These are phyloP conservation scores for Cytospora leucostoma DNA, from an alignment of 2,329 filamentous ascomycete genomes.

Conservation along the genomic window DNA sequence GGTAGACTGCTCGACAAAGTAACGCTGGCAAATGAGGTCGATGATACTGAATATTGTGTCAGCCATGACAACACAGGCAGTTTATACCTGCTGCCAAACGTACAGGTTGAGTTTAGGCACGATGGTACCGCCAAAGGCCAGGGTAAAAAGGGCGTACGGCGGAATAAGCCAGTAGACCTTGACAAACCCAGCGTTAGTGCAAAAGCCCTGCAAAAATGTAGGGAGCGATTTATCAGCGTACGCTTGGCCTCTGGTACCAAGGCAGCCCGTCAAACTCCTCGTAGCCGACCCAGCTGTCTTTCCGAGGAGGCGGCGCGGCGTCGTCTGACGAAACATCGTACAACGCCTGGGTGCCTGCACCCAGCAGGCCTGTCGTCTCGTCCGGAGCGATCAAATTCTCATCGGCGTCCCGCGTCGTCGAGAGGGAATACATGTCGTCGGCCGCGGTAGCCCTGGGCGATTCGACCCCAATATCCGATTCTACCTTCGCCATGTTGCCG, in stretches of 20 bases:
- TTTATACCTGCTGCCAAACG: conserved; percentile 31
- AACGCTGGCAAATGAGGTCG: conserved; percentile 78
- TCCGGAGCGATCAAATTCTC: conserved; percentile 19
- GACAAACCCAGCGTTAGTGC: conserved; percentile 33
- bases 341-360: conserved; percentile 32
- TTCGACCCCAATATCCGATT: conserved; percentile 2
- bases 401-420: conserved; percentile 14
- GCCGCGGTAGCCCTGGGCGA: conserved; percentile 4
- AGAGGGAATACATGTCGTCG: conserved; percentile 20
- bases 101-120: conserved; percentile 84
- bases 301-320: conserved; percentile 19
- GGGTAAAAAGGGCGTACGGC: conserved; percentile 77
- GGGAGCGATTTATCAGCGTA: conserved; percentile 57
- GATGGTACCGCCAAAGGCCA: conserved; percentile 82
- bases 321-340: conserved; percentile 28
- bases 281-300: conserved; percentile 49
- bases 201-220: neutral
- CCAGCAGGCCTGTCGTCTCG: conserved; percentile 45
- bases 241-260: conserved; percentile 65
- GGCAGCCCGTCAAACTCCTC: conserved; percentile 62
- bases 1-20: conserved; percentile 69
- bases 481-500: neutral
- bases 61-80: conserved; percentile 2
- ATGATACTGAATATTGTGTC: conserved; percentile 57
- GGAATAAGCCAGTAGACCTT: conserved; percentile 82